Evolutionary conservation across 345 rosid species (phyloP).

Genomic region (Lenwebbia sp.): DNA sequence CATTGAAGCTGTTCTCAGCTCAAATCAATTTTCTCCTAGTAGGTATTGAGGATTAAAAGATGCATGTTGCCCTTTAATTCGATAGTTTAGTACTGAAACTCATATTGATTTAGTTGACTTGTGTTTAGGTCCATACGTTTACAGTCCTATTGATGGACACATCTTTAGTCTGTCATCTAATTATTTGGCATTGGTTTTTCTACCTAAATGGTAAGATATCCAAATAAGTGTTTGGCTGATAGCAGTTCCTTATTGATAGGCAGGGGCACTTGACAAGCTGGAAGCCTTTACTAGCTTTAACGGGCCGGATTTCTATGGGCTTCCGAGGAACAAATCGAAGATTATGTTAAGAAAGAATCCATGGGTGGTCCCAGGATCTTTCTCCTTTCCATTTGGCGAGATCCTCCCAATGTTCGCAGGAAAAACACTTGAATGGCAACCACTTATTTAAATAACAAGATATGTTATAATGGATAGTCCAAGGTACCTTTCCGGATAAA

Average conservation of each 20-base stretch:
- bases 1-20: neutral
- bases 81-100: neutral
- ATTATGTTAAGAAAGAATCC: conserved; percentile 49
- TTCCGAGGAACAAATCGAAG: conserved; percentile 70
- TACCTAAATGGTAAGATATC: neutral
- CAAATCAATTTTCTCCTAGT: neutral
- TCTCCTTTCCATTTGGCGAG: conserved; percentile 61
- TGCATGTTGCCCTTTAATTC: neutral
- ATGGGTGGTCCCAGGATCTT: conserved; percentile 74
- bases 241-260: conserved; percentile 27
- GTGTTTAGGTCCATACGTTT: neutral
- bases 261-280: conserved; percentile 83
- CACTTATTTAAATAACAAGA: neutral
- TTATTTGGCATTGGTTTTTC: neutral
- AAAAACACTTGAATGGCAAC: conserved; percentile 20
- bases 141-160: neutral
- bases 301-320: conserved; percentile 93
- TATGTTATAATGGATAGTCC: neutral
- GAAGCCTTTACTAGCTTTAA: conserved; percentile 94
- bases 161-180: neutral
- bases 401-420: conserved; percentile 90
- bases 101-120: neutral
- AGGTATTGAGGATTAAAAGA: neutral
- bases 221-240: neutral
- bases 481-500: neutral